phyloP scores from a whole-genome alignment of 2,329 filamentous ascomycete genomes.

The Sclerotinia glacialis region DNA sequence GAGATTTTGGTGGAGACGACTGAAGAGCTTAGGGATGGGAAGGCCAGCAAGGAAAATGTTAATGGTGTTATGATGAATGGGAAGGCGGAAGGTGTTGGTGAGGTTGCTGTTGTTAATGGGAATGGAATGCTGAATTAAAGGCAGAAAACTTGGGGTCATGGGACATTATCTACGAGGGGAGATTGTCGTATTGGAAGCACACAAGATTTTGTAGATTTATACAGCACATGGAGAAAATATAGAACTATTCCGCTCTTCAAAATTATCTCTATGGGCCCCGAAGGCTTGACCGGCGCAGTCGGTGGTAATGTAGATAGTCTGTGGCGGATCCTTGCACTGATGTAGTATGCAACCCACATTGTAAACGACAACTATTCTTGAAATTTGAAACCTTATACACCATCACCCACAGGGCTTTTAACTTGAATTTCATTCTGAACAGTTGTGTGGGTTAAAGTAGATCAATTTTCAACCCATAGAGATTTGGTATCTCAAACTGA shows the following conservation, averaged over 20 bases:
- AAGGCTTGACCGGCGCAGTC: no score
- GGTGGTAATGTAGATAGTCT: not conserved
- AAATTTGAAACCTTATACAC: no score
- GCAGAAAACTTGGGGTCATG: not conserved
- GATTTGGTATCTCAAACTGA: not conserved
- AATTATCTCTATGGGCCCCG: not conserved
- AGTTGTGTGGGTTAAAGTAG: not conserved
- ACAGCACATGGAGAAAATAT: not conserved
- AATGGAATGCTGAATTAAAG: constrained; percentile 22
- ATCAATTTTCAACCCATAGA: not conserved
- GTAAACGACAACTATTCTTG: no score
- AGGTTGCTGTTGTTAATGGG: constrained; percentile 26
- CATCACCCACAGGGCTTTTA: no score
- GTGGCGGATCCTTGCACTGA: no score
- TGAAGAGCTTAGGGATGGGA: constrained; percentile 36
- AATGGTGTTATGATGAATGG: constrained; percentile 24
- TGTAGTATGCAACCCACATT: no score
- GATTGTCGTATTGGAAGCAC: not conserved
- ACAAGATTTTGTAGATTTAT: not conserved
- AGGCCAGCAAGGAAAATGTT: not conserved
- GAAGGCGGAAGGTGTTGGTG: constrained; percentile 24
- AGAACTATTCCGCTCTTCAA: not conserved
- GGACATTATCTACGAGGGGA: not conserved
- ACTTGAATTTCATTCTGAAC: not conserved
- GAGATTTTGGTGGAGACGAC: constrained; percentile 58